A percentile compares a stretch with the other conserved stretches of the same genome.
Conservation (phyloP, 2,329 filamentous ascomycete species). For the Fusarium sp. region DNA sequence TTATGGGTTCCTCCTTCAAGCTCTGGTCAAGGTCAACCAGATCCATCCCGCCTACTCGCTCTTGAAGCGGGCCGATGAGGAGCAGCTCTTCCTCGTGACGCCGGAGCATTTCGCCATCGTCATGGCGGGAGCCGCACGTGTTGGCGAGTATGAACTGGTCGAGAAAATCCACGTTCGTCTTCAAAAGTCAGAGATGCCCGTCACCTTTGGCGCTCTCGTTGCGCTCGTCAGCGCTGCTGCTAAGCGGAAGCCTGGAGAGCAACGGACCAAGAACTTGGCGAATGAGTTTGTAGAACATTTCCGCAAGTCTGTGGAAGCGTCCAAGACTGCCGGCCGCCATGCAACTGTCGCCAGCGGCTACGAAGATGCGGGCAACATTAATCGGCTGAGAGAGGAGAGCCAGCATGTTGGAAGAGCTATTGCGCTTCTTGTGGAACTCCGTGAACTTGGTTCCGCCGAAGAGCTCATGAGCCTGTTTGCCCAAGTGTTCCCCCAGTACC, state of each 20-base stretch:
- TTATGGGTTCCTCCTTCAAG: conserved; percentile 62
- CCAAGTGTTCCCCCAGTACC: conserved; percentile 52
- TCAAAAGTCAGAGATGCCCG: conserved; percentile 54
- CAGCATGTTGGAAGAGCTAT: conserved; percentile 49
- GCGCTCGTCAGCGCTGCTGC: conserved; percentile 54
- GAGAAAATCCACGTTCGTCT: conserved; percentile 58
- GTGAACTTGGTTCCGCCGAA: conserved; percentile 65
- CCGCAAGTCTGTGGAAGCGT: conserved; percentile 33
- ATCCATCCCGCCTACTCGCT: conserved; percentile 63
- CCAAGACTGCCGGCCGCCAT: conserved; percentile 1
- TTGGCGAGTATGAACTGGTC: conserved; percentile 57
- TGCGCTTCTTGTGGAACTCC: conserved; percentile 50
- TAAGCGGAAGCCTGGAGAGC: conserved; percentile 36
- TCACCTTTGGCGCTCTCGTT: conserved; percentile 58
- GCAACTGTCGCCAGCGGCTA: neutral
- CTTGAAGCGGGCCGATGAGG: conserved; percentile 56
- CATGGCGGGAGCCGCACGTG: conserved; percentile 63
- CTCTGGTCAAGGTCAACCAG: conserved; percentile 62
- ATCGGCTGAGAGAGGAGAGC: conserved; percentile 43
- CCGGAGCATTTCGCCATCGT: conserved; percentile 65
- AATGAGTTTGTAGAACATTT: conserved; percentile 48
- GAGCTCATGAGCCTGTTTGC: conserved; percentile 68
- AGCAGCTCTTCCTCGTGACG: conserved; percentile 59
- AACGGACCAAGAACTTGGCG: conserved; percentile 41
- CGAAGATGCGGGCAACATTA: conserved; percentile 30